Conservation (phyloP, 2,329 filamentous ascomycete genomes). For the Aureobasidium sp. region DNA sequence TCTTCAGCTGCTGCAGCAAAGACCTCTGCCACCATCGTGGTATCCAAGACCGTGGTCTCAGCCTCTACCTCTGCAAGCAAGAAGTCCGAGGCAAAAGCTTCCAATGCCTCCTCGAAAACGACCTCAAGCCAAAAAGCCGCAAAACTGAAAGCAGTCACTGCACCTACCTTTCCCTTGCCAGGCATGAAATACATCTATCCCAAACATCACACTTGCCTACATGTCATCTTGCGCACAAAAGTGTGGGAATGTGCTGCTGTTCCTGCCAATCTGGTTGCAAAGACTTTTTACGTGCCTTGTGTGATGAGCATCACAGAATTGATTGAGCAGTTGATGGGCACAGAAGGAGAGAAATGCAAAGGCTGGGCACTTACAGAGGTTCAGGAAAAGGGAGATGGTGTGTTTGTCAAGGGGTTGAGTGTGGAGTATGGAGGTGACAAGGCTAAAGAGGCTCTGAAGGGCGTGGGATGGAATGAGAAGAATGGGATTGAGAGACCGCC, state of each 20-base stretch:
- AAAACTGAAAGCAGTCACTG: conserved; percentile 8
- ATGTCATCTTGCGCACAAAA: conserved; percentile 25
- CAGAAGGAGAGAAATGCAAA: conserved; percentile 19
- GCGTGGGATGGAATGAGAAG: conserved; percentile 29
- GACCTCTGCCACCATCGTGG: not conserved
- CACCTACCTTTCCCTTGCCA: not conserved
- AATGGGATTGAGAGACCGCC: conserved; percentile 26
- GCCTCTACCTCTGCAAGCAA: not conserved
- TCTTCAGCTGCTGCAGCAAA: not conserved
- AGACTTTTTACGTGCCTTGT: conserved; percentile 28
- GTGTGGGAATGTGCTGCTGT: conserved; percentile 21
- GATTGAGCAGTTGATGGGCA: conserved; percentile 26
- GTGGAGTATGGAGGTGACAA: conserved; percentile 25
- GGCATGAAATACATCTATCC: conserved; percentile 28
- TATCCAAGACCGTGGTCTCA: not conserved
- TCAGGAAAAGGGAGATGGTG: conserved; percentile 26
- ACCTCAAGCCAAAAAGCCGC: conserved; percentile 1
- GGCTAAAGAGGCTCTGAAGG: conserved; percentile 24
- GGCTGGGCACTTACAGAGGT: conserved; percentile 30
- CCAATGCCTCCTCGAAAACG: not conserved
- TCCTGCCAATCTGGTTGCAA: conserved; percentile 22
- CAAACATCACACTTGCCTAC: conserved; percentile 24
- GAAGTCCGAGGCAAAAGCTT: not conserved
- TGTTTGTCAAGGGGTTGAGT: conserved; percentile 27
- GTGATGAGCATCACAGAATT: conserved; percentile 23